phyloP scores from a whole-genome alignment of 2,329 filamentous ascomycete genomes.

The Talaromyces sp. region DNA sequence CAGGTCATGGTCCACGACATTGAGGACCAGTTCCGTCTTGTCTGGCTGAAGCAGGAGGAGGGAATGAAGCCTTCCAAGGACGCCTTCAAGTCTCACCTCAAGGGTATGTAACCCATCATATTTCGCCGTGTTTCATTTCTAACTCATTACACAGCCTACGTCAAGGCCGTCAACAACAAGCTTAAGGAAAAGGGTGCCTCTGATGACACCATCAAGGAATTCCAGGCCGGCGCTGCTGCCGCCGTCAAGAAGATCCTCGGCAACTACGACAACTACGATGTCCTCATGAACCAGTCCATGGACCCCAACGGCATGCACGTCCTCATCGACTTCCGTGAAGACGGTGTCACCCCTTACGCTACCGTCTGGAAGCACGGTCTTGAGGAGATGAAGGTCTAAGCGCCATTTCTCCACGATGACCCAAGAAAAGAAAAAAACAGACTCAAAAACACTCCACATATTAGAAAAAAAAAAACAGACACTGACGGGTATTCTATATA shows the following conservation, averaged over 20 bases:
- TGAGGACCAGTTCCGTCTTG: conserved; percentile 84
- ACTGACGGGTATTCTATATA: background rate
- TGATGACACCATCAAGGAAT: conserved; percentile 65
- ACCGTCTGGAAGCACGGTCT: conserved; percentile 95
- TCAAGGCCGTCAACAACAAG: conserved; percentile 76
- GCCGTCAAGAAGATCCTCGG: conserved; percentile 80
- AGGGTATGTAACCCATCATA: conserved; percentile 53
- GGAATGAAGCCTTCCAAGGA: conserved; percentile 65
- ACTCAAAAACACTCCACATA: background rate
- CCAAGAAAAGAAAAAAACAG: background rate
- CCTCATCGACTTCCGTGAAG: conserved; percentile 96
- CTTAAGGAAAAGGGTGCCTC: conserved; percentile 59
- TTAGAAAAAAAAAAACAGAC: background rate
- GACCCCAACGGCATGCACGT: conserved; percentile 90
- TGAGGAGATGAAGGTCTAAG: conserved; percentile 82
- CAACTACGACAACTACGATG: conserved; percentile 96
- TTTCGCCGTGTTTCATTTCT: background rate
- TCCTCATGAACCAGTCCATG: conserved; percentile 89
- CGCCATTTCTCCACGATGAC: background rate
- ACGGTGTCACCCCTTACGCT: conserved; percentile 84
- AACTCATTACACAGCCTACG: conserved; percentile 58
- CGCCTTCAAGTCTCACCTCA: conserved; percentile 73
- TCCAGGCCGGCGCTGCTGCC: conserved; percentile 67
- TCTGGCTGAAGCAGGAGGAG: conserved; percentile 47
- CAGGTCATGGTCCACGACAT: conserved; percentile 77